A percentile compares a stretch with the other conserved stretches of the same genome.
Evolutionary conservation across 169 alveolate species (phyloP).

Genomic region (Eimeria brunetti): DNA sequence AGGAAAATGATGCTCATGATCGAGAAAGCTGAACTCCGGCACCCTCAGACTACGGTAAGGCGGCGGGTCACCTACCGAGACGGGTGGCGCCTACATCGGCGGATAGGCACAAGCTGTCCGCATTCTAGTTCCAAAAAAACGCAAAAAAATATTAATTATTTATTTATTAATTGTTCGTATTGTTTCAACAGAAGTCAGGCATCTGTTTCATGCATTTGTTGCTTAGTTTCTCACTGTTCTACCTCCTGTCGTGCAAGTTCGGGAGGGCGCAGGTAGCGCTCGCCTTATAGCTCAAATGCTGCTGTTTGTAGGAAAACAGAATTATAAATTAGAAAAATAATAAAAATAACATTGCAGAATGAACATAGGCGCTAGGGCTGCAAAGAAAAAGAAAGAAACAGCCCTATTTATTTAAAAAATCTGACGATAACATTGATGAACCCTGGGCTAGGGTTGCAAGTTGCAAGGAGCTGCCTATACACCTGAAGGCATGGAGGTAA

Average conservation of each 20-base stretch:
- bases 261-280: background rate
- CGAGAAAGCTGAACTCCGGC: background rate
- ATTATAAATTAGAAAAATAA: too few relatives aligned
- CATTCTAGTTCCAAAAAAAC: background rate
- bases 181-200: background rate
- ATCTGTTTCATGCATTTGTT: background rate
- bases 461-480: too few relatives aligned
- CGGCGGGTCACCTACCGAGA: constrained; percentile 73
- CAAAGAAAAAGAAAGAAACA: too few relatives aligned
- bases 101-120: constrained; percentile 51
- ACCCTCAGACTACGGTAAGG: background rate
- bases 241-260: background rate
- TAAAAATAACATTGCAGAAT: too few relatives aligned
- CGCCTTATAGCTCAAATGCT: background rate
- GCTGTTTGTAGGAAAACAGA: too few relatives aligned
- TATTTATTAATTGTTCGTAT: background rate
- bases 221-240: background rate
- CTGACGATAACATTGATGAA: too few relatives aligned
- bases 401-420: too few relatives aligned
- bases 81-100: constrained; percentile 25
- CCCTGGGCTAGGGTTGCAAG: too few relatives aligned
- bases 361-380: too few relatives aligned
- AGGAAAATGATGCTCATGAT: background rate
- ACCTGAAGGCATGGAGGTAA: too few relatives aligned
- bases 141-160: background rate